These are phyloP conservation scores for Blastomyces silverae DNA, from an alignment of 2,329 filamentous ascomycete genomes.

Conservation along the genomic window DNA sequence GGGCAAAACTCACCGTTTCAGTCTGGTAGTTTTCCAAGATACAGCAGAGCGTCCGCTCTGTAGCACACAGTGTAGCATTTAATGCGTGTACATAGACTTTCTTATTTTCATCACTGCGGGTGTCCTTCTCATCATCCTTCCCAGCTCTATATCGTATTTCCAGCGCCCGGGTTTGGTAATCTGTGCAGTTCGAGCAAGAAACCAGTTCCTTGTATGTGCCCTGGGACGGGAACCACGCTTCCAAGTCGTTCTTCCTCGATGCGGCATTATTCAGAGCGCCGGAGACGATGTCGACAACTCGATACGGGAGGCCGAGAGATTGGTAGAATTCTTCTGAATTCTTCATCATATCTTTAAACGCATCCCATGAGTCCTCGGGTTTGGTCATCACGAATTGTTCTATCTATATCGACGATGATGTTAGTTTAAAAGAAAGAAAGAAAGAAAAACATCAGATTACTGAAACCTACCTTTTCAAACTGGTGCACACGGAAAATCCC, in stretches of 20 bases:
- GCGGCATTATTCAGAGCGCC: slow-evolving; percentile 86
- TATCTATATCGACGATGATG: slow-evolving; percentile 41
- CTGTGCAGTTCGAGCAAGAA: slow-evolving; percentile 95
- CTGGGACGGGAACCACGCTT: slow-evolving; percentile 95
- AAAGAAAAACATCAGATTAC: background rate
- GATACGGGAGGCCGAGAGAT: slow-evolving; percentile 80
- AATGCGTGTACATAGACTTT: slow-evolving; percentile 95
- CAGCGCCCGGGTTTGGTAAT: slow-evolving; percentile 90
- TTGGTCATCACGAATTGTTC: slow-evolving; percentile 76
- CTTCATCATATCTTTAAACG: slow-evolving; percentile 87
- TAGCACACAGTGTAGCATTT: slow-evolving; percentile 85
- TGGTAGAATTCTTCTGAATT: slow-evolving; percentile 94
- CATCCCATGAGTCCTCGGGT: slow-evolving; percentile 85
- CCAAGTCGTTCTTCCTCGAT: slow-evolving; percentile 89
- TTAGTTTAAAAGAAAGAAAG: slow-evolving; percentile 11
- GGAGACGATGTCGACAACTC: slow-evolving; percentile 90
- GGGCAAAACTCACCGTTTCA: slow-evolving; percentile 55
- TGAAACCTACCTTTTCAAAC: slow-evolving; percentile 69
- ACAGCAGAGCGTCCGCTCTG: slow-evolving; percentile 87
- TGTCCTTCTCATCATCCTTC: slow-evolving; percentile 48
- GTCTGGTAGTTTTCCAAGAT: slow-evolving; percentile 96
- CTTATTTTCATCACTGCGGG: slow-evolving; percentile 51
- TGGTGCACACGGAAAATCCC: slow-evolving; percentile 97
- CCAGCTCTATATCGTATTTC: slow-evolving; percentile 90
- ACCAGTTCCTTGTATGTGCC: slow-evolving; percentile 98